Evolutionary conservation across 345 rosid genomes (phyloP), one percentile per base, ranked within the genome.

Genomic region (Salix brachista): DNA sequence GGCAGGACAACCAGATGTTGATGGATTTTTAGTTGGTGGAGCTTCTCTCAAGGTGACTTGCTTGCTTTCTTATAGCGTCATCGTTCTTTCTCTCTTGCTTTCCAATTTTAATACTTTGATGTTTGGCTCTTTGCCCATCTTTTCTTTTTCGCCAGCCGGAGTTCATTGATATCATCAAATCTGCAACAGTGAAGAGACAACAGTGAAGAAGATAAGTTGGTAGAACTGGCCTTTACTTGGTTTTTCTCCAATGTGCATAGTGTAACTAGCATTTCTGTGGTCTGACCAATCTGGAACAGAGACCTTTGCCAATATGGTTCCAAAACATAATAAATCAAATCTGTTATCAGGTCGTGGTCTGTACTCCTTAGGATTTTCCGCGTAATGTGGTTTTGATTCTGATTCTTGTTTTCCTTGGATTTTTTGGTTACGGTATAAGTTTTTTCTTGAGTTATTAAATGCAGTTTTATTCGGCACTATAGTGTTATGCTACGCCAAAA

Each of bases 1-100:
- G 86, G 90, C 89, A 2, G 85, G 65, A 65, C 85, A 91, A 73
- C 84, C 89, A 5, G 92, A 91, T 76, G 84, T 91, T 36, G 96
- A 90, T 77, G 96, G 93, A 72, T 91, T 91, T 85, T 86, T 91
- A 85, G 96, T 91, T 56, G 93, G 92, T 11, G 96, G 93, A 74
- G 96, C 96, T 76, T 91, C 96, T 50, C 79, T 91, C 41, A 90
- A 91, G 92, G 93, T 90, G 73, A 17, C 36, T 50, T 12, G 58
- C 39, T 67, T 42, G 26, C 26, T 25, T 11, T 14, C 13, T 6
- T 16, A 1, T 34, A 26, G 30, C n/a, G 17, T 37, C 61, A 56
- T 25, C 61, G 21, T 21, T 23, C 25, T 58, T 36, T 69, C 36
- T 36, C 65, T 1, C 34, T 37, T 48, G 8, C 34, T 34, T 32